Percentiles rank a stretch among this genome's conserved stretches.
Evolutionary conservation across 2,329 filamentous ascomycete genomes (phyloP).

Genomic region (Cercospora nicotianae): DNA sequence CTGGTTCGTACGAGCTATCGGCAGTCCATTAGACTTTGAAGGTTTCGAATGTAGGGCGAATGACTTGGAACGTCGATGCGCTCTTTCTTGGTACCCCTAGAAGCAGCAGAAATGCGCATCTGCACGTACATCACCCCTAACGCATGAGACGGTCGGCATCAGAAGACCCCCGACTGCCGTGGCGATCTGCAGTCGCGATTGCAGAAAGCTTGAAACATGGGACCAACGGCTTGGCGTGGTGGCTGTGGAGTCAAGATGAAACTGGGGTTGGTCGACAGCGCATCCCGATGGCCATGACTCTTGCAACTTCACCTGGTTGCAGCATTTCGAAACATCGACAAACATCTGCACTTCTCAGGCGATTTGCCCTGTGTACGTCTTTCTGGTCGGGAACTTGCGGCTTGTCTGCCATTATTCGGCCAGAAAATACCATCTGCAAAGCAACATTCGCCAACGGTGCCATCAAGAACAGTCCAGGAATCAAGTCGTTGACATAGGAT

Average conservation of each 20-base stretch:
- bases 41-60: not conserved
- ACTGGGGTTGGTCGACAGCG: conserved; percentile 4
- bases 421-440: not conserved
- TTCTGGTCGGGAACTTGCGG: not conserved
- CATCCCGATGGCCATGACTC: conserved; percentile 9
- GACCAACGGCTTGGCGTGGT: not conserved
- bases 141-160: not conserved
- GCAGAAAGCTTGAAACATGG: conserved; percentile 6
- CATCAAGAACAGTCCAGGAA: not conserved
- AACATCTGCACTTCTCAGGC: not conserved
- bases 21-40: not conserved
- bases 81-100: not conserved
- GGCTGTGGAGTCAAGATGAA: not conserved
- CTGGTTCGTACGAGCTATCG: not conserved
- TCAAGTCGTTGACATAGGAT: not conserved
- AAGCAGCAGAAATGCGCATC: not conserved
- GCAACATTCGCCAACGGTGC: not conserved
- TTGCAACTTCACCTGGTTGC: conserved; percentile 13
- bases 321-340: not conserved
- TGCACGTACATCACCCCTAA: not conserved
- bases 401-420: not conserved
- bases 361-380: not conserved
- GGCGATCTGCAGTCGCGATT: conserved; percentile 1
- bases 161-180: not conserved
- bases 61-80: not conserved